Evolutionary conservation across 768 basidiomycete species (phyloP), one percentile per base, ranked within the genome.

Genomic region (Collybia mongolica): DNA sequence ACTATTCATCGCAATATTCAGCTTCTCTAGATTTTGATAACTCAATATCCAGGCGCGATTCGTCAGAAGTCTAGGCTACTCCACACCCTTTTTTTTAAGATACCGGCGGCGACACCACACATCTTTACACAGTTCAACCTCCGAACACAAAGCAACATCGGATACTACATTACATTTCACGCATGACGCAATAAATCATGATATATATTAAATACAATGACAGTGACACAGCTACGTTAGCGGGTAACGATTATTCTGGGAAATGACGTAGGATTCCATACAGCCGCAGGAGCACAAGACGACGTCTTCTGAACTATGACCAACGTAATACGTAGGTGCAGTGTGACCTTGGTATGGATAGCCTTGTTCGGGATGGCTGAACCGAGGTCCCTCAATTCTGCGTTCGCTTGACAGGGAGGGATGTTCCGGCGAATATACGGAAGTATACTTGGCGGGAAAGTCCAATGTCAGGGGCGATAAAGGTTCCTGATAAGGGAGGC

Each of bases 241-340:
- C 11, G 32, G 32, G 32, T 41, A 41, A 41, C 22, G 18, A 23
- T n/a, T 38, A 20, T 28, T 47, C 36, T 47, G 46, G 12, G 37
- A 28, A 6, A 47, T 24, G 1, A 19, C 39, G 28, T 39, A 47
- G 2, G 46, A 47, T 15, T 18, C 48, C 49, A 45, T 44, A 45
- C 49, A 51, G 29, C 55, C 55, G 47, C 55, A 56, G 22, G 55
- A 60, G 49, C 71, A 73, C 12, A 54, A 40, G 23, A 57, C 41
- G 1, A 44, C 32, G 29, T 53, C 40, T 28, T 56, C 51, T 19
- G 52, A 39, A 35, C 39, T 32, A 42, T 39, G 40, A 20, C 22
- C 38, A 39, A 46, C 18, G 8, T 32, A 47, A 32, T 11, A 32
- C 38, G 47, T 48, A 38, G 47, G 51, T 17, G 42, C 47, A 40